Evolutionary conservation across 176 grass and related monocot species (phyloP), one percentile per base, ranked within the genome.

Genomic region (bread wheat (Triticum aestivum)): DNA sequence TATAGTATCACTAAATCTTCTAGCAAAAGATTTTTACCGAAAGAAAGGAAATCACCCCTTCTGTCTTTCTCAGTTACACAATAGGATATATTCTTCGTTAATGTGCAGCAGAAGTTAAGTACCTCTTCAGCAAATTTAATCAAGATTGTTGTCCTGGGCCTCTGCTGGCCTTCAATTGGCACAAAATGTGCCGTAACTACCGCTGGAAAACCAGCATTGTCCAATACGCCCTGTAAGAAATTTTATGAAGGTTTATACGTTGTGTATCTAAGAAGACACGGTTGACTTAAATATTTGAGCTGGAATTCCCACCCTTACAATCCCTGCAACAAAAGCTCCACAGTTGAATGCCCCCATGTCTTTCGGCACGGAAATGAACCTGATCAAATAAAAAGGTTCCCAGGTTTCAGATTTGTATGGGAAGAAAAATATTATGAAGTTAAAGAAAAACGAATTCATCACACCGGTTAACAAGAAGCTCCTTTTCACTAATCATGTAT

Each of bases 401-500:
- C 58, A 83, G 1, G 61, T 9, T 70, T 61, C 11, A 35, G 5
- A 76, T 10, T 79, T 70, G 52, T 33, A 68, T 4, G 3, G n/a
- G 26, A 83, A 75, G 4, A 41, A 80, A 20, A 2, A 80, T 23
- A 11, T 51, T 80, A 84, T 61, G 51, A 79, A 83, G 41, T 58
- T 14, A 11, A 20, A 56, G 52, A 20, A 20, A 87, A 7, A 33
- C 9, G 27, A 65, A 26, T 71, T 67, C 12, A 66, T 54, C 89
- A 86, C 88, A 98, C 96, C 96, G 68, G 80, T 98, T 98, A 87
- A 96, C 96, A 89, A 98, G 90, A 85, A 98, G 92, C 79, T 96
- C 96, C 79, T 96, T 98, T 88, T 98, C 96, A 90, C 96, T 98
- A 52, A 98, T 98, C 96, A 98, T 98, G 90, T 98, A 98, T 70